These are phyloP conservation scores for Scheffersomyces cryptocercus DNA, from an alignment of 1,139 yeast genomes.

Conservation along the genomic window DNA sequence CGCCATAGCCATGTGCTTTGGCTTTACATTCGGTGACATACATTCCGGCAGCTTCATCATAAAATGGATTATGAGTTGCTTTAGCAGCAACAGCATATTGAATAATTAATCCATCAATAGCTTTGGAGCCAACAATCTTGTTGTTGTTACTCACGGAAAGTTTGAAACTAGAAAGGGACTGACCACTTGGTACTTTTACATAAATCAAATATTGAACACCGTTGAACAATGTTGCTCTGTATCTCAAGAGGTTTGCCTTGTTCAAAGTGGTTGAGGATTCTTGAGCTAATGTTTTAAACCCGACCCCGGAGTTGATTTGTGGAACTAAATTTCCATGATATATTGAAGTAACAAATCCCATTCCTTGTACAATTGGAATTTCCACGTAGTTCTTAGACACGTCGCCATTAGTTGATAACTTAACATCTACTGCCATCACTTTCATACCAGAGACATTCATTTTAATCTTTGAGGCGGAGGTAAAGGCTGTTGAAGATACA, in stretches of 20 bases:
- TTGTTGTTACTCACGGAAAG: constrained; percentile 34
- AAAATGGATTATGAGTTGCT: constrained; percentile 22
- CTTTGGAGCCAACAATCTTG: constrained; percentile 40
- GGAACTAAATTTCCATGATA: constrained; percentile 33
- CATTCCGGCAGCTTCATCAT: constrained; percentile 32
- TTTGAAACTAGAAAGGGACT: constrained; percentile 18
- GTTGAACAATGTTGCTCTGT: constrained; percentile 48
- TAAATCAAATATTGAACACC: constrained; percentile 57
- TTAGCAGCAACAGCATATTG: constrained; percentile 54
- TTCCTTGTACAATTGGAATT: constrained; percentile 57
- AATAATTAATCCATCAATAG: constrained; percentile 52
- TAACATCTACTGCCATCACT: constrained; percentile 10
- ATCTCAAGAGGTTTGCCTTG: constrained; percentile 44
- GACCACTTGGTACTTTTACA: constrained; percentile 43
- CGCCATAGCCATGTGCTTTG: constrained; percentile 22
- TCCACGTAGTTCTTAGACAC: constrained; percentile 27
- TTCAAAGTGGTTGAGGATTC: constrained; percentile 39
- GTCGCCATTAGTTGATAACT: constrained; percentile 5
- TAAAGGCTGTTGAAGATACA: constrained; percentile 10
- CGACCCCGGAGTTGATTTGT: constrained; percentile 6
- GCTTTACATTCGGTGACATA: constrained; percentile 30
- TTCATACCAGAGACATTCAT: constrained; percentile 8
- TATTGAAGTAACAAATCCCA: constrained; percentile 60
- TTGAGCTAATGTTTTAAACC: constrained; percentile 30
- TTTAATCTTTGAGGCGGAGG: constrained; percentile 1